Conservation (phyloP, 345 rosid species). For the Arabis hirsuta region DNA sequence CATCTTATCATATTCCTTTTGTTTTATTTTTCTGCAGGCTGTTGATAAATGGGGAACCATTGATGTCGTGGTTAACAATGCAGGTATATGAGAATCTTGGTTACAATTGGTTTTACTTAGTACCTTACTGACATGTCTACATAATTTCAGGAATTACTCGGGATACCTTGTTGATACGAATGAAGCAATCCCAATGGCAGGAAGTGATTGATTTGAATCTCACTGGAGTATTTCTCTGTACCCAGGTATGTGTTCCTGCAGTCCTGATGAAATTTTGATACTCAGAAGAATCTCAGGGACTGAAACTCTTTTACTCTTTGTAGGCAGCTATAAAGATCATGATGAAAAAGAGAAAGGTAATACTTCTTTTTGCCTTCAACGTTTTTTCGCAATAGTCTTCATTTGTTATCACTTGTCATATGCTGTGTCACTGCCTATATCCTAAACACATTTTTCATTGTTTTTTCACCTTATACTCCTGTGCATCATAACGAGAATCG, state of each 20-base stretch:
- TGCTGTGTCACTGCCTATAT: neutral
- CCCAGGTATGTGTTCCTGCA: slow-evolving; percentile 65
- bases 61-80: slow-evolving; percentile 92
- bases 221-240: slow-evolving; percentile 92
- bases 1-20: slow-evolving; percentile 23
- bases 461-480: neutral
- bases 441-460: neutral
- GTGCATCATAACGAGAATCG: neutral
- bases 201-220: slow-evolving; percentile 94
- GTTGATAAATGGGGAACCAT: slow-evolving; percentile 94
- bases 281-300: slow-evolving; percentile 33
- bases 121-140: slow-evolving; percentile 36
- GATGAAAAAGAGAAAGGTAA: slow-evolving; percentile 92
- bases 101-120: slow-evolving; percentile 25
- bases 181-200: slow-evolving; percentile 95
- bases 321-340: slow-evolving; percentile 96
- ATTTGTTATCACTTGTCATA: slow-evolving; percentile 5
- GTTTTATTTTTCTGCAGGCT: slow-evolving; percentile 59
- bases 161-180: slow-evolving; percentile 87
- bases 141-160: slow-evolving; percentile 77
- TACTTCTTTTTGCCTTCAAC: neutral
- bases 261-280: slow-evolving; percentile 25
- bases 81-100: slow-evolving; percentile 57
- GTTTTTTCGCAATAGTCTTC: neutral
- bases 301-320: slow-evolving; percentile 45